phyloP scores from a whole-genome alignment of 2,329 filamentous ascomycete genomes.

The Curvularia sp. region DNA sequence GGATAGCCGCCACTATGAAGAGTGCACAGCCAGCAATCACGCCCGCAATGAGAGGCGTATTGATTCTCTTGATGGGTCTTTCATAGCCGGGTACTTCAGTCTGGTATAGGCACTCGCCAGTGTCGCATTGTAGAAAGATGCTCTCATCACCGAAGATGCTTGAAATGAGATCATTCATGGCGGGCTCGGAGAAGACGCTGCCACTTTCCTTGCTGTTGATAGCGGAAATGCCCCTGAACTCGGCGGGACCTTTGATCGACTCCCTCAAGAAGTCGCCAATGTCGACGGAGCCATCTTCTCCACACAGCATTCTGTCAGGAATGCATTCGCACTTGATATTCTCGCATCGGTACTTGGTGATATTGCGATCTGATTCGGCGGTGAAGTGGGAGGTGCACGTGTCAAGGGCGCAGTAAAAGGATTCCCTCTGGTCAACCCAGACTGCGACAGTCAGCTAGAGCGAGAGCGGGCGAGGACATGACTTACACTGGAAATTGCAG shows the following conservation, averaged over 20 bases:
- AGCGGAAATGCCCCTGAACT: slow-evolving; percentile 73
- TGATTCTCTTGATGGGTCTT: slow-evolving; percentile 89
- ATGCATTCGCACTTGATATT: slow-evolving; percentile 88
- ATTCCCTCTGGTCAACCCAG: slow-evolving; percentile 93
- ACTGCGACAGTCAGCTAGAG: slow-evolving; percentile 62
- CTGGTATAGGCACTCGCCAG: slow-evolving; percentile 91
- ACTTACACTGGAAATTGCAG: slow-evolving; percentile 93
- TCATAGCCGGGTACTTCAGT: slow-evolving; percentile 93
- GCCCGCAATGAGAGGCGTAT: slow-evolving; percentile 92
- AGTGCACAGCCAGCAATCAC: slow-evolving; percentile 87
- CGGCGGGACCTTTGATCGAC: slow-evolving; percentile 84
- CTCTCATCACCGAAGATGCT: slow-evolving; percentile 89
- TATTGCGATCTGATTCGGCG: slow-evolving; percentile 74
- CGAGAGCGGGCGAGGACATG: background rate
- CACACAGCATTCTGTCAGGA: slow-evolving; percentile 90
- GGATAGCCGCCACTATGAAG: slow-evolving; percentile 85
- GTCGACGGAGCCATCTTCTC: slow-evolving; percentile 88
- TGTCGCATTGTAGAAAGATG: slow-evolving; percentile 80
- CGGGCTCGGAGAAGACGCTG: slow-evolving; percentile 88
- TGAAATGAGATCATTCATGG: slow-evolving; percentile 89
- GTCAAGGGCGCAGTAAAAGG: slow-evolving; percentile 92
- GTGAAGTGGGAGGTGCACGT: slow-evolving; percentile 78
- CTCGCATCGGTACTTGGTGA: slow-evolving; percentile 83
- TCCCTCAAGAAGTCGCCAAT: slow-evolving; percentile 86
- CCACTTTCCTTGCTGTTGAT: slow-evolving; percentile 67